Conservation (phyloP, 2,329 filamentous ascomycete species). For the Chalaropsis ovoidea region DNA sequence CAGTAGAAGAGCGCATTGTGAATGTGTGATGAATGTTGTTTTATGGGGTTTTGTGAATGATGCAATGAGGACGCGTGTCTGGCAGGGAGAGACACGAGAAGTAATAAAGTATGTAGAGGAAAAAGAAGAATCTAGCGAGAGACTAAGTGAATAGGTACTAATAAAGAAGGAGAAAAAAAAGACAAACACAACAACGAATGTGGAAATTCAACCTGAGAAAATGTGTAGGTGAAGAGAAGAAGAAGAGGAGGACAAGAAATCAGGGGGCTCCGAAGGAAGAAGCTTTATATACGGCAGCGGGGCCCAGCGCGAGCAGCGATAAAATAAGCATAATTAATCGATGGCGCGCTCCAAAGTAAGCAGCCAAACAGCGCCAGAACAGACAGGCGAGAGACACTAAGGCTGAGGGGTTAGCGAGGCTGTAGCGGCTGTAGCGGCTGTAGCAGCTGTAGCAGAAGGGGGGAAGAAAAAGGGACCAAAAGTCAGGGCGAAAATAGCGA, state of each 20-base stretch:
- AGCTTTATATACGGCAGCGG: conserved; percentile 11
- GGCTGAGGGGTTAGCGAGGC: conserved; percentile 14
- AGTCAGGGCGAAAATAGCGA: not conserved
- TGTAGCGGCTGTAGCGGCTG: conserved; percentile 4
- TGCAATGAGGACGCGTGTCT: conserved; percentile 1
- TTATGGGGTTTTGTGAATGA: conserved; percentile 19
- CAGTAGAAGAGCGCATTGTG: conserved; percentile 25
- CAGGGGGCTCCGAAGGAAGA: not conserved
- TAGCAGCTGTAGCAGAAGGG: conserved; percentile 5
- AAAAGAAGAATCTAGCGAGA: conserved; percentile 17
- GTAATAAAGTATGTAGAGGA: conserved; percentile 11
- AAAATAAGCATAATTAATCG: not conserved
- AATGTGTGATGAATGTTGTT: not conserved
- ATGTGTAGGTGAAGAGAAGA: conserved; percentile 6
- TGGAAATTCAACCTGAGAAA: conserved; percentile 15
- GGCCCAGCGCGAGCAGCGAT: not conserved
- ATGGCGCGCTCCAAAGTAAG: not conserved
- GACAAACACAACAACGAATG: conserved; percentile 16
- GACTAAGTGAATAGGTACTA: conserved; percentile 16
- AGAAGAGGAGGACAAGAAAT: not conserved
- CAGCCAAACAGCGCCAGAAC: not conserved
- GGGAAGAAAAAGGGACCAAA: conserved; percentile 2
- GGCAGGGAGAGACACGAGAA: not conserved
- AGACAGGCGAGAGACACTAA: not conserved
- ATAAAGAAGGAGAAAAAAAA: conserved; percentile 16